Base-by-base conservation (phyloP, 805 yeast species). In the Millerozyma acaciae region DNA sequence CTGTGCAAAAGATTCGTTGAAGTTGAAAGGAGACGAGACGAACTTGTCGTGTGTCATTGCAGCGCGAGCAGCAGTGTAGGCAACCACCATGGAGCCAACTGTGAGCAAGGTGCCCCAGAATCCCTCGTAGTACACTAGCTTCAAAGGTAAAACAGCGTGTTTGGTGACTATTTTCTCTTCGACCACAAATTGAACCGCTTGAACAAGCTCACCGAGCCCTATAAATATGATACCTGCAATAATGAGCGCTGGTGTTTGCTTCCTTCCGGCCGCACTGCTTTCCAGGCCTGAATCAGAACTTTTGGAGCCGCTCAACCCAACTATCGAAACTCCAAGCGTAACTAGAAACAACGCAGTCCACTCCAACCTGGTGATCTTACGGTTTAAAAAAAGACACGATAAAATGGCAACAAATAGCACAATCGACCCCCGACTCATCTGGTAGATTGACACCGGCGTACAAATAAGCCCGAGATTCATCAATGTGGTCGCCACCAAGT, bases 361-460 rank as follows among this genome's bases (percentile, higher is more conserved):
- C 50, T 84, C 89, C 16, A 76, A 50, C 38, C 73, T 68, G 7
- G 78, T 63, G 30, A 84, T 76, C 13, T 52, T 57, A 26, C 76
- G 68, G 29, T 70, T 62, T 42, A 84, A 68, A 48, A 83, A 81
- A 1, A 79, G 17, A 23, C 80, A 80, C 15, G 86, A 78, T 48
- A 83, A 69, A 10, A 78, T 55, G 1, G 89, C 94, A 16, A 84
- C 94, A 58, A 82, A 83, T 26, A 84, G 57, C 26, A 84, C 84
- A 26, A 83, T 61, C 0, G 87, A 75, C 2, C 94, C 93, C 43
- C 94, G 65, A n/a, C 83, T 78, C 94, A 84, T 84, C 53, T 84
- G 94, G 55, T 83, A 84, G 31, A 84, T 72, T 1, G 88, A 80
- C 6, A 84, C 93, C 0, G 93, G 90, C 1, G 80, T 78, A 55